Base-by-base conservation (phyloP, 768 basidiomycete species). In the Serendipita sp. region DNA sequence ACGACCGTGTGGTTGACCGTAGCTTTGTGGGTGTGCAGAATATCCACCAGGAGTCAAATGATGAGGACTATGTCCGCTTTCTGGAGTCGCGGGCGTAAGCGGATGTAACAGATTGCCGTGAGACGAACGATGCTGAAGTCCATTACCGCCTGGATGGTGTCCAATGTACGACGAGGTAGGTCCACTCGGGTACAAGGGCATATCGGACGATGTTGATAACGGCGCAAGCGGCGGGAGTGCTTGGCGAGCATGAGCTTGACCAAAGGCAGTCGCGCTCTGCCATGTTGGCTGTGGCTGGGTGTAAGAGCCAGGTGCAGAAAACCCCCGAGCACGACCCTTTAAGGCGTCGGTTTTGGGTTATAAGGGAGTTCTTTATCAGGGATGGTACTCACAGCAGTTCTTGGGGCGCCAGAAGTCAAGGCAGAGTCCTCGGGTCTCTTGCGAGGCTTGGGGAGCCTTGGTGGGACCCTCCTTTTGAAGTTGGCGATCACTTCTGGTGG, bases 391-490 rank as follows among this genome's bases (percentile, higher is more conserved):
- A 87, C 80, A 44, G 43, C 83, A 83, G 65, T 85, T 80, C 5
- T 87, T 83, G n/a, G 87, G 83, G 66, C 88, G 83, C 0, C 72
- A n/a, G 83, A 79, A n/a, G 81, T 74, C 65, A 88, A 84, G 18
- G 58, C 55, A 23, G 67, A 58, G 66, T 85, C 82, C 2, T 78
- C 72, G 66, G 91, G 86, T 67, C 87, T 86, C 73, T 91, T 92
- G 68, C 88, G 77, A 10, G 87, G 87, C 70, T 92, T 91, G 40
- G 90, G 90, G 11, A 91, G 82, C 71, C 92, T 91, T 34, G 92
- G 92, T 16, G 91, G 92, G 3, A 96, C 92, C 69, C 92, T 88
- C 66, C 92, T 88, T 75, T 95, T 95, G 78, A 94, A 95, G 74
- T 90, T 91, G 64, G 91, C 86, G 62, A 95, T 88, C 63, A 93